Evolutionary conservation across 768 basidiomycete species (phyloP).

Genomic region (Dentipellis fragilis): DNA sequence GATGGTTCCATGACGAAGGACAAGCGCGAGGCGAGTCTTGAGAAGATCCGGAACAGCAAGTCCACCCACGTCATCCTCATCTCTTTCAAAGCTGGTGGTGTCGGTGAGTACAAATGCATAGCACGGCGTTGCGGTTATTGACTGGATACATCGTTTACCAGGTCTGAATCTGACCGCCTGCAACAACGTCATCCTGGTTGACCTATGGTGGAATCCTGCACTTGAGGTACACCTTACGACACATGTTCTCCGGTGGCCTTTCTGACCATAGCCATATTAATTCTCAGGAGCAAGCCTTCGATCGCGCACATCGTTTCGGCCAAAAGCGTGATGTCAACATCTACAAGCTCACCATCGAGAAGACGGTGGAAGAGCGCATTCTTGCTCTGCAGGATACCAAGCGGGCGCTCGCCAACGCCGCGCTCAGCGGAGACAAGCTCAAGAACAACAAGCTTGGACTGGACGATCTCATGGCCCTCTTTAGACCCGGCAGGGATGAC

Average conservation of each 20-base stretch:
- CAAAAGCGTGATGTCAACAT: constrained; percentile 83
- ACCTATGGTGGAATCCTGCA: constrained; percentile 94
- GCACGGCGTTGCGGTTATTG: not conserved
- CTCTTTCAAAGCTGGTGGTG: constrained; percentile 93
- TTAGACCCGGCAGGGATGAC: constrained; percentile 47
- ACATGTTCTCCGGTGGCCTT: not conserved
- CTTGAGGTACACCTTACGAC: constrained; percentile 46
- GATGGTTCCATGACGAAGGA: constrained; percentile 79
- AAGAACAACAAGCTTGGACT: constrained; percentile 77
- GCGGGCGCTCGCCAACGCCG: constrained; percentile 72
- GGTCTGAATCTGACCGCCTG: constrained; percentile 89
- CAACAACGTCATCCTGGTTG: constrained; percentile 89
- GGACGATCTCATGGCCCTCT: constrained; percentile 78
- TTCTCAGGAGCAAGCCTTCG: constrained; percentile 81
- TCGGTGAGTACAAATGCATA: constrained; percentile 36
- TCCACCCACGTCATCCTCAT: constrained; percentile 74
- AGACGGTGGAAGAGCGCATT: constrained; percentile 85
- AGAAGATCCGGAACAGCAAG: constrained; percentile 55
- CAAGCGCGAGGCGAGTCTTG: constrained; percentile 66
- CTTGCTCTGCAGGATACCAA: constrained; percentile 90
- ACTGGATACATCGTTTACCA: constrained; percentile 16
- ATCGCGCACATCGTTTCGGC: constrained; percentile 83
- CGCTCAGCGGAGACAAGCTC: constrained; percentile 80
- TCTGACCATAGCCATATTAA: not conserved
- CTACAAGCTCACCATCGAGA: constrained; percentile 79